Evolutionary conservation across 1,139 yeast species (phyloP).

Genomic region (Casaregolazyma suthepensis): DNA sequence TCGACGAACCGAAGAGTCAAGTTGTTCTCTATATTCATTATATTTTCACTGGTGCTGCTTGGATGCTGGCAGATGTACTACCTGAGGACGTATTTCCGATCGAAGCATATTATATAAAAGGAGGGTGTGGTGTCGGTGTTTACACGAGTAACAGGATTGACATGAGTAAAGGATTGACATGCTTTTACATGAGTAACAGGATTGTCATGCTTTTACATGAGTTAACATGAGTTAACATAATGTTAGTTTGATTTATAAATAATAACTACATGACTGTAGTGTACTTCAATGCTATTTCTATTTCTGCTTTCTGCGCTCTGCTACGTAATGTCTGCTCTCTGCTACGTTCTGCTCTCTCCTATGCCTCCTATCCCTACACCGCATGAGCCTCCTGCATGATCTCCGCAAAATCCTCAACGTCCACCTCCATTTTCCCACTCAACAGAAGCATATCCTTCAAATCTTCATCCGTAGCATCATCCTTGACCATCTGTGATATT

Average conservation of each 20-base stretch:
- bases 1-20: slow-evolving; percentile 78
- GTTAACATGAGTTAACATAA: neutral
- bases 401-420: slow-evolving; percentile 18
- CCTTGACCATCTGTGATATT: slow-evolving; percentile 26
- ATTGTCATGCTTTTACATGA: too few species aligned
- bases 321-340: slow-evolving; percentile 14
- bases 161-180: too few species aligned
- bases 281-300: too few species aligned
- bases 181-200: too few species aligned
- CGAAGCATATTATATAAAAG: slow-evolving; percentile 77
- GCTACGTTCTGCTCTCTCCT: too few species aligned
- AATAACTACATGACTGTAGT: neutral
- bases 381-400: slow-evolving; percentile 21
- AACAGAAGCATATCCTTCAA: slow-evolving; percentile 29
- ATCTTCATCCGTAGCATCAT: slow-evolving; percentile 27
- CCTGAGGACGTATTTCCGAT: slow-evolving; percentile 86
- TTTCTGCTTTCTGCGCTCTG: too few species aligned
- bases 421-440: slow-evolving; percentile 20
- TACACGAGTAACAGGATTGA: neutral
- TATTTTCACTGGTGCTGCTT: slow-evolving; percentile 63
- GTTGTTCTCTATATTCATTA: slow-evolving; percentile 68
- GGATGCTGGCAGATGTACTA: slow-evolving; percentile 92
- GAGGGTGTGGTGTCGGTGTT: neutral
- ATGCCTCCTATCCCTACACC: too few species aligned
- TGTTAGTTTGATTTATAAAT: neutral